Evolutionary conservation across 2,329 filamentous ascomycete genomes (phyloP).

Genomic region (Botrytis porri): DNA sequence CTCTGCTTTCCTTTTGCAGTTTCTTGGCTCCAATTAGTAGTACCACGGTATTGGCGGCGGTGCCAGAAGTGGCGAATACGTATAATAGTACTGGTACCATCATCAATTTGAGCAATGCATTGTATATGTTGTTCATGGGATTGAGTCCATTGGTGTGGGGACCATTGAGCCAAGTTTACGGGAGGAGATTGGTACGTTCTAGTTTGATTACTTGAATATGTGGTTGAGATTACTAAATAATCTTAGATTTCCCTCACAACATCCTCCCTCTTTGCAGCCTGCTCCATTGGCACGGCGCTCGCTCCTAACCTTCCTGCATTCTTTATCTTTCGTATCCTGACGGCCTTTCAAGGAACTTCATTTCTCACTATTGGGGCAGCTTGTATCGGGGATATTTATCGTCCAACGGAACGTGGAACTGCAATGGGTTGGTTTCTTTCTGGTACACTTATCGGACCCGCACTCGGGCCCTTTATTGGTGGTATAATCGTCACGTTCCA

Average conservation of each 20-base stretch:
- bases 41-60: constrained; percentile 69
- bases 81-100: constrained; percentile 65
- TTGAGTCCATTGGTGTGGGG: constrained; percentile 68
- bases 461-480: constrained; percentile 66
- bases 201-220: not conserved
- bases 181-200: constrained; percentile 51
- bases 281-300: constrained; percentile 70
- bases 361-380: constrained; percentile 71
- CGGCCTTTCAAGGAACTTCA: constrained; percentile 71
- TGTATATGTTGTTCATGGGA: constrained; percentile 75
- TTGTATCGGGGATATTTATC: constrained; percentile 65
- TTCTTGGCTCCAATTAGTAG: constrained; percentile 74
- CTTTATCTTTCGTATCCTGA: constrained; percentile 71
- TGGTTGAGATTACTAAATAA: constrained; percentile 13
- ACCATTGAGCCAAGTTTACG: constrained; percentile 65
- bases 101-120: constrained; percentile 71
- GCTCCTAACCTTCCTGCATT: constrained; percentile 69
- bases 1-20: constrained; percentile 68
- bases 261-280: constrained; percentile 61
- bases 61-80: constrained; percentile 67
- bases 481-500: constrained; percentile 74
- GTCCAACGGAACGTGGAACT: constrained; percentile 65
- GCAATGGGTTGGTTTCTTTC: constrained; percentile 72
- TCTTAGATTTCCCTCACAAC: constrained; percentile 56
- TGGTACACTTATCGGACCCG: constrained; percentile 69